These are phyloP conservation scores for Termitomyces sp. DNA, from an alignment of 768 basidiomycete species.

Conservation along the genomic window DNA sequence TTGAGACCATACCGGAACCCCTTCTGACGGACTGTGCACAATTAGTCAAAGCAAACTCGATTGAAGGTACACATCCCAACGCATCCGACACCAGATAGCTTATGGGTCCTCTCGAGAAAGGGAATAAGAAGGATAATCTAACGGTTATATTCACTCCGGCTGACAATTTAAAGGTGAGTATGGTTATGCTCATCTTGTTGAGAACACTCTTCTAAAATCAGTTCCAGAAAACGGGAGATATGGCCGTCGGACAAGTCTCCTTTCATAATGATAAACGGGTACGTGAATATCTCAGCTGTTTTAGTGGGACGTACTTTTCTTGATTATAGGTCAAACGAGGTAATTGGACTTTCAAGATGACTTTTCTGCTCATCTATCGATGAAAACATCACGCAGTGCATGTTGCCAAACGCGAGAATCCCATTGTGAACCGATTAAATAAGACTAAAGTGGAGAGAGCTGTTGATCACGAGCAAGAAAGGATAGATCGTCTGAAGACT, in stretches of 20 bases:
- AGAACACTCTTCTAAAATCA: not conserved
- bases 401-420: slow-evolving; percentile 76
- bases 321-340: slow-evolving; percentile 69
- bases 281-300: slow-evolving; percentile 10
- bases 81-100: not conserved
- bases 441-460: slow-evolving; percentile 84
- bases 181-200: not conserved
- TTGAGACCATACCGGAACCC: slow-evolving; percentile 82
- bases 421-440: slow-evolving; percentile 86
- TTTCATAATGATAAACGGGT: slow-evolving; percentile 91
- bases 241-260: slow-evolving; percentile 94
- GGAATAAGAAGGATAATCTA: slow-evolving; percentile 93
- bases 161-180: slow-evolving; percentile 79
- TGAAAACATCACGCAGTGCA: slow-evolving; percentile 45
- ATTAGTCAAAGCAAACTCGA: slow-evolving; percentile 96
- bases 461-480: slow-evolving; percentile 90
- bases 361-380: not conserved
- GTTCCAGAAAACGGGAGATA: slow-evolving; percentile 89
- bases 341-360: slow-evolving; percentile 20
- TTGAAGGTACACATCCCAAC: slow-evolving; percentile 59
- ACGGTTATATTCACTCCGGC: slow-evolving; percentile 94
- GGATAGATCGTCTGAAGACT: slow-evolving; percentile 71
- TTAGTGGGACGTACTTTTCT: not conserved
- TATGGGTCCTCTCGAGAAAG: slow-evolving; percentile 32
- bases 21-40: slow-evolving; percentile 86